A percentile compares a stretch with the other conserved stretches of the same genome.
These are phyloP conservation scores for Leptodermis oblonga DNA, from an alignment of 257 asterid species.

Conservation along the genomic window DNA sequence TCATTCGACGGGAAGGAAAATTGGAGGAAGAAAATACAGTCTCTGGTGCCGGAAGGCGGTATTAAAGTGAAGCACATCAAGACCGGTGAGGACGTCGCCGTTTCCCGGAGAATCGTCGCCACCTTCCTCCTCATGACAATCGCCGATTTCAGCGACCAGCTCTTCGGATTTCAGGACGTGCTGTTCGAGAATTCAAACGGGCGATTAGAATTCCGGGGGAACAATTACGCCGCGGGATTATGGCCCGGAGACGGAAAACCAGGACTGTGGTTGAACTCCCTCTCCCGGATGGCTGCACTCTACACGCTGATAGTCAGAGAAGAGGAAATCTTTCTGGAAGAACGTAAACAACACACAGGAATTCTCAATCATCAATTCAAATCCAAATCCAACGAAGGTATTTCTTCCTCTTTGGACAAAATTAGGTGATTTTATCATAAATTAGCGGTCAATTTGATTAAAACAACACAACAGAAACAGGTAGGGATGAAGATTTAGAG, in stretches of 20 bases:
- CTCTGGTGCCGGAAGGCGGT: conserved; percentile 60
- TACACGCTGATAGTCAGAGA: conserved; percentile 56
- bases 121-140: conserved; percentile 68
- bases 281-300: conserved; percentile 69
- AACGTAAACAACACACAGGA: conserved; percentile 9
- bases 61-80: conserved; percentile 61
- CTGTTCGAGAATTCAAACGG: conserved; percentile 65
- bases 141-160: conserved; percentile 84
- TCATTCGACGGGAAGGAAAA: conserved; percentile 21
- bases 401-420: too few species aligned
- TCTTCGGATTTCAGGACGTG: conserved; percentile 63
- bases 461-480: not conserved
- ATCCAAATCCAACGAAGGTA: not conserved
- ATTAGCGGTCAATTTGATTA: too few species aligned
- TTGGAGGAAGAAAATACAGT: conserved; percentile 67
- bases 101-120: conserved; percentile 68
- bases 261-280: conserved; percentile 64
- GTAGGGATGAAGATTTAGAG: conserved; percentile 55
- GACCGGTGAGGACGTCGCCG: conserved; percentile 62
- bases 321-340: conserved; percentile 40
- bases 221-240: conserved; percentile 29
- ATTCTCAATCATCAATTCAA: not conserved
- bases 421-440: too few species aligned
- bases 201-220: conserved; percentile 59
- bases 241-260: conserved; percentile 97